Evolutionary conservation across 192 early-diverging fungal species (phyloP), one percentile per base, ranked within the genome.

Genomic region (Coemansia sp.): DNA sequence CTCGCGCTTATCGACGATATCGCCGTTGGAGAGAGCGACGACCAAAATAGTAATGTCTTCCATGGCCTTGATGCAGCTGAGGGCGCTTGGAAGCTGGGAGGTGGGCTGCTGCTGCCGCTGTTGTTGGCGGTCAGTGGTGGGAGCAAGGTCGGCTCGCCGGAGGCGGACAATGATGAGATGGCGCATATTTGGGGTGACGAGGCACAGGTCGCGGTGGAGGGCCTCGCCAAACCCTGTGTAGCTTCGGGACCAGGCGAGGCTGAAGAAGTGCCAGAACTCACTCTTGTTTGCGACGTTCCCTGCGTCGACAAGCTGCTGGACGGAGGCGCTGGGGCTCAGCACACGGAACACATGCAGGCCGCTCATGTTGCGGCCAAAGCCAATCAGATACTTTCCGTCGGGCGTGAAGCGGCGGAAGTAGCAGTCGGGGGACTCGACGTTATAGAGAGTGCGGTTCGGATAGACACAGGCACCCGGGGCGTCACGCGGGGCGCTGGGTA

Each of bases 401-500:
- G 79, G 74, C 3, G 79, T 71, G 59, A 82, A 82, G 45, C 79
- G 70, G 25, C 71, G 67, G 25, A 76, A 77, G 62, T 63, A 61
- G 63, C 79, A 82, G 79, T 82, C 74, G 7, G 79, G 71, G 1
- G 74, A 66, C 46, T 77, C 79, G 55, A 77, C 71, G 35, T 72
- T 68, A 75, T 82, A 71, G 15, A 82, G 29, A 25, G 79, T 82
- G 52, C 66, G 64, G 62, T 82, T 73, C 43, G 79, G 79, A 39
- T 82, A 82, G 1, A 82, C n/a, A n/a, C 53, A 70, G 35, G 70
- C 53, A 21, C 67, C 66, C 8, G 62, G 58, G 1, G 31, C 58
- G 35, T 59, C 31, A 25, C 61, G 51, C 3, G 53, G 29, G 12
- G 37, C 23, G 8, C 62, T 13, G n/a, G 31, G 35, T 12, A 31